These are phyloP conservation scores for Cyclanthera cordifolia DNA, from an alignment of 306 rosid genomes.

Conservation along the genomic window DNA sequence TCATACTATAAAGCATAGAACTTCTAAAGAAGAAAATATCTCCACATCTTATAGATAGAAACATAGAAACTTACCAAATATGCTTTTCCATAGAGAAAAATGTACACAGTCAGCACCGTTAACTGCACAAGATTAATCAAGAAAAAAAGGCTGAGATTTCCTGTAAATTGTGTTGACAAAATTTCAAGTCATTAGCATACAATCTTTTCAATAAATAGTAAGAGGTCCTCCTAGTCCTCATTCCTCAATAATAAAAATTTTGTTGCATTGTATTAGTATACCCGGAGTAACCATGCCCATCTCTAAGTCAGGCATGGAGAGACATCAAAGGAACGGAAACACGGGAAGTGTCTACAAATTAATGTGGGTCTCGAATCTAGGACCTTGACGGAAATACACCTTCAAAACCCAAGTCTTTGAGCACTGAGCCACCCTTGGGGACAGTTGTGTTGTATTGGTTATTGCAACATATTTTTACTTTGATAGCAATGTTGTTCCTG, in stretches of 20 bases:
- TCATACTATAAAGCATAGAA: not conserved
- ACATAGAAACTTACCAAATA: slow-evolving; percentile 53
- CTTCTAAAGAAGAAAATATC: not conserved
- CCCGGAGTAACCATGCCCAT: too few species aligned
- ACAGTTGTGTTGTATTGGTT: slow-evolving; percentile 3
- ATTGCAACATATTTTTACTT: not conserved
- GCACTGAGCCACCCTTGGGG: too few species aligned
- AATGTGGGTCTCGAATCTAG: too few species aligned
- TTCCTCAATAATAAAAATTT: not conserved
- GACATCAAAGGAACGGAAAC: too few species aligned
- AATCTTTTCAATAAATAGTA: not conserved
- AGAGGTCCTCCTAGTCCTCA: not conserved
- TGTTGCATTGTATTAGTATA: too few species aligned
- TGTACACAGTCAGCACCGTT: slow-evolving; percentile 73
- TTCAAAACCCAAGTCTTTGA: too few species aligned
- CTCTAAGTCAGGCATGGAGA: too few species aligned
- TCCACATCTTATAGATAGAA: not conserved
- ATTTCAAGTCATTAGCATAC: not conserved
- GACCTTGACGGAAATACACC: too few species aligned
- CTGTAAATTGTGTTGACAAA: not conserved
- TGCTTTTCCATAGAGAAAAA: slow-evolving; percentile 72
- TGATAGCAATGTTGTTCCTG: not conserved
- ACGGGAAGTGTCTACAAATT: too few species aligned
- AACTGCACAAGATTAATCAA: slow-evolving; percentile 46
- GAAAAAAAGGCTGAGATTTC: not conserved